Evolutionary conservation across 768 basidiomycete species (phyloP), one percentile per base, ranked within the genome.

Genomic region (Cystobasidiopsis lactophilus): DNA sequence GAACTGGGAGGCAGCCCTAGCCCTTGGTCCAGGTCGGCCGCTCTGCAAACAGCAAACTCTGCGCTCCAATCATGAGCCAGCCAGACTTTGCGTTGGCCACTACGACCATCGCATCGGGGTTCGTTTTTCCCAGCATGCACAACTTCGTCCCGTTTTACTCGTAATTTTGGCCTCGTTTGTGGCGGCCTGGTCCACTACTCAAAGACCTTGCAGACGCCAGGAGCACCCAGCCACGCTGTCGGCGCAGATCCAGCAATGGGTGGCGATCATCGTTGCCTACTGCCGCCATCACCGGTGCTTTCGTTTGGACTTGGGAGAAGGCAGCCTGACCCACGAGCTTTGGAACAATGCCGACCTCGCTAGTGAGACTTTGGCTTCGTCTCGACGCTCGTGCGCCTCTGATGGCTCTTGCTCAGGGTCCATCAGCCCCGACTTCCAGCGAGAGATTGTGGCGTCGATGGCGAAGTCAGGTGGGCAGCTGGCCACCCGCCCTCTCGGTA

Each of bases 201-300:
- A 41, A 23, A 27, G 11, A n/a, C 23, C 16, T n/a, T 19, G 29
- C 55, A 69, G 68, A 4, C 59, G 64, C 7, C 70, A 71, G 53
- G 68, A 69, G 0, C 69, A 69, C 53, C 64, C 66, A 1, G 53
- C 62, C 21, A 70, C 68, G 2, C 63, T 63, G 39, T 47, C 63
- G 0, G 66, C 69, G 53, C 70, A 71, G 52, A 38, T 63, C 4
- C 27, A 47, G 5, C 60, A 68, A 27, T 71, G 70, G 70, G 58
- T 58, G 23, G n/a, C 55, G 11, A 60, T 71, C 13, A 52, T 69
- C 18, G 52, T 71, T 7, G 53, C 60, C 11, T 68, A 64, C 60
- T 60, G 59, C 2, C 59, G 62, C 37, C 58, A 58, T 57, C 60
- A 65, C 38, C 51, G 64, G 14, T 57, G 66, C 14, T 69, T 63